phyloP scores from a whole-genome alignment of 352 stramenopile genomes.

The Phytophthora cryptogea region DNA sequence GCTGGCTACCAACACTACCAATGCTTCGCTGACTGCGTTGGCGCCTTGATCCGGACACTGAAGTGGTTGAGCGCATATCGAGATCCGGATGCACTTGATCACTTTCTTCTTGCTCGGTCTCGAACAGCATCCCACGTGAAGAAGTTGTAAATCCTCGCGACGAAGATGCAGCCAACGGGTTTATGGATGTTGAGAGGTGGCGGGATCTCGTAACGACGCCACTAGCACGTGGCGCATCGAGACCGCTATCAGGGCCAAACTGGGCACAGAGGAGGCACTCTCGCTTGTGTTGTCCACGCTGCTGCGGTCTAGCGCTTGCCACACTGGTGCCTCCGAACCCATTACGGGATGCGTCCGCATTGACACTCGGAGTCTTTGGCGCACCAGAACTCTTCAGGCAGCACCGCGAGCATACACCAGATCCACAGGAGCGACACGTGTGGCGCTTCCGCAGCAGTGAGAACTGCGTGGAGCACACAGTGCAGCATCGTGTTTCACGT shows the following conservation, averaged over 20 bases:
- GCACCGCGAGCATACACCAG: slow-evolving; percentile 64
- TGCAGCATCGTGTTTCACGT: slow-evolving; percentile 46
- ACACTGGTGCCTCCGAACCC: slow-evolving; percentile 15
- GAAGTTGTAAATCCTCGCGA: slow-evolving; percentile 21
- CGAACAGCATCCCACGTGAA: slow-evolving; percentile 10
- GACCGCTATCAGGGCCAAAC: slow-evolving; percentile 42
- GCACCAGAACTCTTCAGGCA: slow-evolving; percentile 32
- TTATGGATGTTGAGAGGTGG: slow-evolving; percentile 29
- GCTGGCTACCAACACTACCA: slow-evolving; percentile 27
- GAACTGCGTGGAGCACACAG: slow-evolving; percentile 63
- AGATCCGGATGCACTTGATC: slow-evolving; percentile 32
- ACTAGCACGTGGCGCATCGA: slow-evolving; percentile 2
- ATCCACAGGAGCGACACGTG: slow-evolving; percentile 54
- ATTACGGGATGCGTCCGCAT: slow-evolving; percentile 4
- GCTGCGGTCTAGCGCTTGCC: slow-evolving; percentile 12
- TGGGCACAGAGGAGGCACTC: slow-evolving; percentile 70
- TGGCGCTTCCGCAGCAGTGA: slow-evolving; percentile 68
- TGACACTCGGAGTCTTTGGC: slow-evolving; percentile 2
- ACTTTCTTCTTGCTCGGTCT: slow-evolving; percentile 36
- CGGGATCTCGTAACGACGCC: slow-evolving; percentile 18
- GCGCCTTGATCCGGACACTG: slow-evolving; percentile 23
- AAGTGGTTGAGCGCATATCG: slow-evolving; percentile 29
- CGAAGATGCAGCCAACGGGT: slow-evolving; percentile 29
- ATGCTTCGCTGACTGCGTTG: slow-evolving; percentile 30
- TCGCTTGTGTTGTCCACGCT: slow-evolving; percentile 22